Conservation (phyloP, 495 filamentous ascomycete species). For the Aspergillus incahuasiensis region DNA sequence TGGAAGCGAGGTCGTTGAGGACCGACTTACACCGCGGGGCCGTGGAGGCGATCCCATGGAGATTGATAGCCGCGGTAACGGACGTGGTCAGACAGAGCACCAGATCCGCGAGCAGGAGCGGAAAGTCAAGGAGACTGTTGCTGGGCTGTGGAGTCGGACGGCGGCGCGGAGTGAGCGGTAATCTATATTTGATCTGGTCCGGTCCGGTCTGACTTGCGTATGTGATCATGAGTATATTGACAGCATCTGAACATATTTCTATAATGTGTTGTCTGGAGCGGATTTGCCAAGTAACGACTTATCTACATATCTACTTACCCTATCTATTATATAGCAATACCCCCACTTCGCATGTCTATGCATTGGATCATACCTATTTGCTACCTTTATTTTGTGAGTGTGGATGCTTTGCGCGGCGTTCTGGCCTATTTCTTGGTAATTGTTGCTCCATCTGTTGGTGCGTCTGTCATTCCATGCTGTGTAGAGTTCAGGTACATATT, state of each 20-base stretch:
- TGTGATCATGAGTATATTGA: neutral
- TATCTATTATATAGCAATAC: conserved; percentile 6
- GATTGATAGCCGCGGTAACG: conserved; percentile 55
- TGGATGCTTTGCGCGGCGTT: too few species aligned
- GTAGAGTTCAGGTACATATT: too few species aligned
- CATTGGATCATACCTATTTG: neutral
- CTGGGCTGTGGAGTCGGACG: conserved; percentile 52
- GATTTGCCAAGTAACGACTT: neutral
- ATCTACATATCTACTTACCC: neutral
- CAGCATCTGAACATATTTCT: neutral
- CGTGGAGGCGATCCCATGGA: conserved; percentile 34
- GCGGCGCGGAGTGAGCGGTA: conserved; percentile 11
- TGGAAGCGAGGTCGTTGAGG: conserved; percentile 37
- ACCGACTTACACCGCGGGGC: conserved; percentile 19
- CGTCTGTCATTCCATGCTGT: too few species aligned
- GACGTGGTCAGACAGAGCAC: conserved; percentile 58
- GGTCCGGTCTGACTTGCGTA: neutral
- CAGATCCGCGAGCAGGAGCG: conserved; percentile 60
- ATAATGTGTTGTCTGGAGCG: neutral
- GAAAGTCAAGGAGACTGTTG: conserved; percentile 54
- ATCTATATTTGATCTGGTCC: neutral
- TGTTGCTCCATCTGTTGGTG: too few species aligned
- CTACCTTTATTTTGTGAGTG: too few species aligned
- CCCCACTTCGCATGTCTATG: neutral
- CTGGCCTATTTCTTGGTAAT: too few species aligned